Base-by-base conservation (phyloP, 75 land plant species). In the Pinus taeda region DNA sequence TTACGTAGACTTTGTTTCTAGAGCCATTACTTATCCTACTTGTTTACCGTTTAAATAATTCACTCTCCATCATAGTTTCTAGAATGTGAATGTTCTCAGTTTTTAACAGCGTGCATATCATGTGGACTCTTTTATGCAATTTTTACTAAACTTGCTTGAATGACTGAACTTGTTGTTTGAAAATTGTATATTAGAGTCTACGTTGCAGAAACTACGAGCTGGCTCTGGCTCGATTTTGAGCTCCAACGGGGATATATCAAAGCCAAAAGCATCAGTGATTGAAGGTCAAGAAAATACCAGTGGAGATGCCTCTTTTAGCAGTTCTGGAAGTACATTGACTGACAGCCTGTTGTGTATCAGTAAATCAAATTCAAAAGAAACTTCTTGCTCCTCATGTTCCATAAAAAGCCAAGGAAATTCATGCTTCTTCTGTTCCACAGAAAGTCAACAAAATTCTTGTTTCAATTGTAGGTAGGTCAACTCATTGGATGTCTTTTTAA, bases 361-460 rank as follows among this genome's bases (percentile, higher is more conserved):
- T 29, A 36, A 65, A 65, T 65, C 69, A 65, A 65, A 65, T 17
- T 36, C 33, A 42, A 65, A 14, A 65, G 69, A 65, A 65, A 65
- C 37, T 36, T 30, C 69, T 13, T 15, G 69, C 33, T 65, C 69
- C 6, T 9, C 55, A 9, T 65, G 69, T 30, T 65, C 42, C 33
- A 14, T 30, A 15, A 17, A 36, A 36, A 65, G n/a, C 17, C 69
- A 65, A 65, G 33, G 69, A 33, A 65, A 36, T 65, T 29, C 42
- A 14, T 49, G 55, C 12, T 49, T 49, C 12, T 9, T 49, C 55
- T 65, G 69, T 15, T 65, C 42, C 17, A 29, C 37, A 30, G 37
- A 17, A 17, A 65, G 42, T 65, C 69, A 65, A 65, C 15, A 30
- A 17, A 65, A 36, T 65, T 29, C 69, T 65, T 65, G 69, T 65